These are phyloP conservation scores for Myxozyma sirexii DNA, from an alignment of 805 yeast species.

Conservation along the genomic window DNA sequence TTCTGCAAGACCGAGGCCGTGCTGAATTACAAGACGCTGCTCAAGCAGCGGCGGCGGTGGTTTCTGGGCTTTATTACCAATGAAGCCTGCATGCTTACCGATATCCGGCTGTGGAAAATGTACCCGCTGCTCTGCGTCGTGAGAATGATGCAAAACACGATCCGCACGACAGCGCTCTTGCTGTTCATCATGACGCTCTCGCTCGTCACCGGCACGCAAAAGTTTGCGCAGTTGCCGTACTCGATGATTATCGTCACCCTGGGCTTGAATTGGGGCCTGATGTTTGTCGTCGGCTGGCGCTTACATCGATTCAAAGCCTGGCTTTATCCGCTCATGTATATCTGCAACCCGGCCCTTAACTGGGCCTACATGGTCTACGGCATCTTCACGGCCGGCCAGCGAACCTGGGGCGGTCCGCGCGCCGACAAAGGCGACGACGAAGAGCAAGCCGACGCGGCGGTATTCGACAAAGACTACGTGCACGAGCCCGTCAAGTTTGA, in stretches of 20 bases:
- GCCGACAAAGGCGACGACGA: slow-evolving; percentile 24
- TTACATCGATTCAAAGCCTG: slow-evolving; percentile 24
- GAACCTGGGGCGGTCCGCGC: slow-evolving; percentile 34
- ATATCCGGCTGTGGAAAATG: slow-evolving; percentile 30
- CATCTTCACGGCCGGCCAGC: slow-evolving; percentile 29
- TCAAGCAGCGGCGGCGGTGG: slow-evolving; percentile 34
- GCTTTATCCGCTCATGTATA: slow-evolving; percentile 30
- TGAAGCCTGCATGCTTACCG: slow-evolving; percentile 32
- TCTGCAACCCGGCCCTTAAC: slow-evolving; percentile 27
- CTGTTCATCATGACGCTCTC: slow-evolving; percentile 19
- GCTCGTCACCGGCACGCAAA: slow-evolving; percentile 2
- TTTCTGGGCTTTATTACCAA: slow-evolving; percentile 30
- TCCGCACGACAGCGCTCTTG: slow-evolving; percentile 28
- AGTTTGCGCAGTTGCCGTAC: slow-evolving; percentile 16
- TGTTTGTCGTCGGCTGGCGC: slow-evolving; percentile 23
- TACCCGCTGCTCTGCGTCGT: slow-evolving; percentile 30
- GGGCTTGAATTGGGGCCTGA: slow-evolving; percentile 27
- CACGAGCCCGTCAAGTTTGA: slow-evolving; percentile 12
- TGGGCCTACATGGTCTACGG: slow-evolving; percentile 32
- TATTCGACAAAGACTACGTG: slow-evolving; percentile 3
- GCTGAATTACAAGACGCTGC: slow-evolving; percentile 14
- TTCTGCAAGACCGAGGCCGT: slow-evolving; percentile 34
- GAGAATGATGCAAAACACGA: slow-evolving; percentile 32
- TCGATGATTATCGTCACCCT: slow-evolving; percentile 18
- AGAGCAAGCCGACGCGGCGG: neutral